Evolutionary conservation across 345 rosid species (phyloP).

Genomic region (Eucalyptus erythrocorys): DNA sequence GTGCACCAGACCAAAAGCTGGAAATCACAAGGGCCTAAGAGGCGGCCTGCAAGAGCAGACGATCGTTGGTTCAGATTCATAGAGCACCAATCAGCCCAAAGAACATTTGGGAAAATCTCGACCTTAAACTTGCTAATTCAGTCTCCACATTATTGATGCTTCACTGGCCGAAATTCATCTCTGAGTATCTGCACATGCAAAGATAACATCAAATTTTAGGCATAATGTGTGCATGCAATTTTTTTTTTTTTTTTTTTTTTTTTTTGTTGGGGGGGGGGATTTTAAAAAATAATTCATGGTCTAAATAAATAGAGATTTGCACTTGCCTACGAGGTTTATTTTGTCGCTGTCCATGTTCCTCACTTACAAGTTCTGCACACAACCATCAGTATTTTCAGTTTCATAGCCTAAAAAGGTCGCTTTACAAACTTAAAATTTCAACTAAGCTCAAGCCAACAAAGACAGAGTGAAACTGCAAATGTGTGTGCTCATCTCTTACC

Average conservation of each 20-base stretch:
- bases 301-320: not conserved
- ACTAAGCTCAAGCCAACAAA: not conserved
- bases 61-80: constrained; percentile 11
- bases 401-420: not conserved
- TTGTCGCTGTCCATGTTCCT: constrained; percentile 5
- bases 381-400: not conserved
- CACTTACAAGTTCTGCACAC: constrained; percentile 35
- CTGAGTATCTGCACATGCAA: constrained; percentile 44
- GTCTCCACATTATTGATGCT: constrained; percentile 12
- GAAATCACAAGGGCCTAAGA: constrained; percentile 53
- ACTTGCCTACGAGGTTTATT: constrained; percentile 10
- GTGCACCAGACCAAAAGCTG: constrained; percentile 41
- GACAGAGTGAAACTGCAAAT: not conserved
- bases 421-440: not conserved
- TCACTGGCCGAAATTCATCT: constrained; percentile 72
- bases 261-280: not conserved
- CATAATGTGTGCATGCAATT: accelerated
- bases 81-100: constrained; percentile 3
- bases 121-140: constrained; percentile 32
- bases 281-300: not conserved
- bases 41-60: constrained; percentile 33
- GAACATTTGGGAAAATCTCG: not conserved
- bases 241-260: no score
- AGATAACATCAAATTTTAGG: not conserved
- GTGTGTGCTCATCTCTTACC: constrained; percentile 23